These are phyloP conservation scores for Saccharomyces hybrid DNA, from an alignment of 1,139 yeast genomes.

Conservation along the genomic window DNA sequence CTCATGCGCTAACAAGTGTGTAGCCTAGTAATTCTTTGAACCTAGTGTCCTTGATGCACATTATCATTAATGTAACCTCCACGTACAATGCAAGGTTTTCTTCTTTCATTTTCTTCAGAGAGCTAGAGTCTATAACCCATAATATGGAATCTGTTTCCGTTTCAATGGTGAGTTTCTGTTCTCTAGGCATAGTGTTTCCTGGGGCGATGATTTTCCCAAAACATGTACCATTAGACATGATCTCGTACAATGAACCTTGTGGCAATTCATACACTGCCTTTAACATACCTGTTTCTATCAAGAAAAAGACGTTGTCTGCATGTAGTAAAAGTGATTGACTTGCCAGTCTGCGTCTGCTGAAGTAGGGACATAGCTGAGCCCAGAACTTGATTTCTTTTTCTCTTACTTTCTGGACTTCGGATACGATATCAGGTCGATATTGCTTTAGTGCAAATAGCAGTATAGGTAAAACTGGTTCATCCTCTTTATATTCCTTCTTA, in stretches of 20 bases:
- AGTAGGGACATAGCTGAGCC: conserved; percentile 26
- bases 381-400: conserved; percentile 25
- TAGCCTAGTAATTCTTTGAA: conserved; percentile 67
- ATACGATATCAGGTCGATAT: conserved; percentile 34
- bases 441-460: conserved; percentile 26
- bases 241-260: conserved; percentile 59
- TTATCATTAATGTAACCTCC: conserved; percentile 59
- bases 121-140: conserved; percentile 58
- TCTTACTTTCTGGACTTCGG: conserved; percentile 15
- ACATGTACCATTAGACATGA: conserved; percentile 81
- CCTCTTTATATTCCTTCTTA: conserved; percentile 32
- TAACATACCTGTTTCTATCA: conserved; percentile 75
- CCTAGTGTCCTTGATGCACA: conserved; percentile 63
- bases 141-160: conserved; percentile 53
- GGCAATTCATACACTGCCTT: conserved; percentile 50
- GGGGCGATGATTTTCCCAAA: conserved; percentile 48
- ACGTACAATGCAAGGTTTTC: conserved; percentile 46
- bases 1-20: conserved; percentile 46
- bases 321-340: conserved; percentile 18
- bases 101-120: conserved; percentile 38
- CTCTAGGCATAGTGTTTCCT: conserved; percentile 4
- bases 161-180: conserved; percentile 24
- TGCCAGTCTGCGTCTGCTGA: conserved; percentile 14
- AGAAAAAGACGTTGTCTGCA: conserved; percentile 41
- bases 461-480: conserved; percentile 20